Percentiles rank a stretch among this genome's conserved stretches.
Conservation (phyloP, 163 green algal species). For the Coccomyxa subellipsoidea region DNA sequence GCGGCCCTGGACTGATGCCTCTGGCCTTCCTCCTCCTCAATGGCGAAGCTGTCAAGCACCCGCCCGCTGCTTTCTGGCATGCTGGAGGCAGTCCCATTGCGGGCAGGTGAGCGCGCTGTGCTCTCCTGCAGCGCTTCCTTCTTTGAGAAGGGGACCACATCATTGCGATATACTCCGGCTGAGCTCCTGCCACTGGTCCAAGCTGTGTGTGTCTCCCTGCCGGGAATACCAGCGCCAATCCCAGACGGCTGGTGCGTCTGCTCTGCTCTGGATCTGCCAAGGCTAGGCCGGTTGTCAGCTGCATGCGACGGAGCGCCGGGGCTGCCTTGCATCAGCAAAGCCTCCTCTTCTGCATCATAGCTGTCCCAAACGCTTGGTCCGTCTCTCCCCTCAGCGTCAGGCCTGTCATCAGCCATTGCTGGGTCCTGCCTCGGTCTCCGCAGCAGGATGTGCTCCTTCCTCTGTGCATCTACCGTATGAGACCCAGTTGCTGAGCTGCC, state of each 20-base stretch:
- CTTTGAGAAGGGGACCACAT: neutral
- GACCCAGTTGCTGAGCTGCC: neutral
- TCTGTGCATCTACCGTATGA: neutral
- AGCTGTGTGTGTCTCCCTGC: neutral
- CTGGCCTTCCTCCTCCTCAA: neutral
- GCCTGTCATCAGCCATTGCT: neutral
- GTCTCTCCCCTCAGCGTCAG: neutral
- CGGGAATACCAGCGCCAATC: too few species aligned
- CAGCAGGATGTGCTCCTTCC: neutral
- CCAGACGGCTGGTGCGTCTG: neutral
- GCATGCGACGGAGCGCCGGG: neutral
- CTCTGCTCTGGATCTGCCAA: neutral
- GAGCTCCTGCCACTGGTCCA: neutral
- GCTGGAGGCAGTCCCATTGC: neutral
- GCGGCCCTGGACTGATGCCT: neutral
- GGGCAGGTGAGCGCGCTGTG: neutral
- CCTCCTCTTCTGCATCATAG: neutral
- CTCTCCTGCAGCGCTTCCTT: neutral
- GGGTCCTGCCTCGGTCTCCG: neutral
- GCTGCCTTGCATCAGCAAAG: neutral
- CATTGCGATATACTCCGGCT: neutral
- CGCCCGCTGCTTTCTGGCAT: too few species aligned
- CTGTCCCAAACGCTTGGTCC: neutral
- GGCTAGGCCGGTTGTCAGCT: neutral
- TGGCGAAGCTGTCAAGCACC: too few species aligned